Base-by-base conservation (phyloP, 306 rosid species). In the Vicia villosa region DNA sequence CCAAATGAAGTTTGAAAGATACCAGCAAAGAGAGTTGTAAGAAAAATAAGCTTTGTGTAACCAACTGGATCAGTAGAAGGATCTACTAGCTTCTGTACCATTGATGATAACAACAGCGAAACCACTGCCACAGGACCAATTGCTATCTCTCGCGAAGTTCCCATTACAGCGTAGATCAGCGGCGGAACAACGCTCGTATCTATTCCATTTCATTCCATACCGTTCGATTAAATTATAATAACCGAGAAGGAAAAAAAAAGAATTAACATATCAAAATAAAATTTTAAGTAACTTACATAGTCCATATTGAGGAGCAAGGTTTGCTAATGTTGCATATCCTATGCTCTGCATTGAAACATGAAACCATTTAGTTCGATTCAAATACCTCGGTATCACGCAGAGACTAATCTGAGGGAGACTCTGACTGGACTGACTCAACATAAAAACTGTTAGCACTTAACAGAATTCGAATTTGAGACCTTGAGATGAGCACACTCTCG, bases 151-250 rank as follows among this genome's bases (percentile, higher is more conserved):
- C 93, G 83, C 0, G 98, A 89, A 13, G 82, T 88, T 68, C 98
- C 98, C 93, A 89, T 86, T n/a, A 86, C 83, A 66, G 96, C 95
- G 58, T 92, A 92, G 57, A 92, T 81, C 11, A 92, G 83, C 1
- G 98, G 98, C 46, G 98, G 98, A 10, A 92, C 96, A 45, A 92
- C 86, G 71, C 96, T 92, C 12, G 98, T 86, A 60, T 92, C 98
- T 92, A 37, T 21, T 66, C 24, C 6, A 21, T 51, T 37, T 66
- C 19, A 64, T 74, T 16, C 42, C 60, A 41, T 70, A 45, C 16
- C 6, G 0, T 10, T 54, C 13, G 36, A 22, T 54, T 54, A 24
- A 51, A 10, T 51, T 51, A 10, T 51, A 51, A 10, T 51, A 21
- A 10, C 5, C 30, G 15, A 4, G 34, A 11, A 11, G 28, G 13